A percentile compares a stretch with the other conserved stretches of the same genome.
Evolutionary conservation across 1,284 basidiomycete species (phyloP).

Genomic region (Apiotrichum veenhuisii): DNA sequence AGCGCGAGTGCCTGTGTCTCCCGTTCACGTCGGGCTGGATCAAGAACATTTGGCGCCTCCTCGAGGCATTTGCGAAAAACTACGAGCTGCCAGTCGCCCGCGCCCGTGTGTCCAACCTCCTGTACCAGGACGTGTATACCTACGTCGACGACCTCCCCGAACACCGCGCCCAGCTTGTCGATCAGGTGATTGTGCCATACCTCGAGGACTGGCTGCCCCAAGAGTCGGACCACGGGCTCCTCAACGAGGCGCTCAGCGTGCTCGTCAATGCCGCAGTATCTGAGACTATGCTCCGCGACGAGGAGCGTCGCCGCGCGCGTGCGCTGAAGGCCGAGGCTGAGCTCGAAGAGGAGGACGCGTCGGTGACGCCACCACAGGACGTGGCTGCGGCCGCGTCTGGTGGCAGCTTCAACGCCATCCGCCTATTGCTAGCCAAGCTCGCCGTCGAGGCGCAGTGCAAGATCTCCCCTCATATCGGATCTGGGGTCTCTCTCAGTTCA

Average conservation of each 20-base stretch:
- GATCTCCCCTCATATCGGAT: background rate
- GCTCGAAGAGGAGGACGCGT: constrained; percentile 36
- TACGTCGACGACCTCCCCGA: constrained; percentile 48
- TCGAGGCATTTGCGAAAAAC: constrained; percentile 47
- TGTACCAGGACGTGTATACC: constrained; percentile 49
- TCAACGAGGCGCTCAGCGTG: constrained; percentile 39
- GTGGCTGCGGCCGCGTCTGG: constrained; percentile 29
- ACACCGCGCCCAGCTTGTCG: constrained; percentile 45
- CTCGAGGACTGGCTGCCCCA: constrained; percentile 46
- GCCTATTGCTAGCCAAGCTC: constrained; percentile 40
- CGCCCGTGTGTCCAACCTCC: constrained; percentile 38
- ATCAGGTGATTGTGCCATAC: constrained; percentile 50
- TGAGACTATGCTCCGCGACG: constrained; percentile 48
- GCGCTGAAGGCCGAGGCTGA: constrained; percentile 22
- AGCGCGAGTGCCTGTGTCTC: constrained; percentile 50
- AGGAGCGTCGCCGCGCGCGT: constrained; percentile 32
- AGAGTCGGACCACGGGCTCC: constrained; percentile 45
- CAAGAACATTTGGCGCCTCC: constrained; percentile 49
- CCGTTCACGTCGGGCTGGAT: constrained; percentile 53
- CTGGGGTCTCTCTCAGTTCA: background rate
- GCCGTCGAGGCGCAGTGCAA: constrained; percentile 39
- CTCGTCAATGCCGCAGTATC: constrained; percentile 47
- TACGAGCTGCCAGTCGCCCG: constrained; percentile 32
- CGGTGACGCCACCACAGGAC: constrained; percentile 26
- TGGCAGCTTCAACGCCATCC: constrained; percentile 45